Percentiles rank a stretch among this genome's conserved stretches.
phyloP scores from a whole-genome alignment of 129 eudicot genomes.

The Arctium lappa region DNA sequence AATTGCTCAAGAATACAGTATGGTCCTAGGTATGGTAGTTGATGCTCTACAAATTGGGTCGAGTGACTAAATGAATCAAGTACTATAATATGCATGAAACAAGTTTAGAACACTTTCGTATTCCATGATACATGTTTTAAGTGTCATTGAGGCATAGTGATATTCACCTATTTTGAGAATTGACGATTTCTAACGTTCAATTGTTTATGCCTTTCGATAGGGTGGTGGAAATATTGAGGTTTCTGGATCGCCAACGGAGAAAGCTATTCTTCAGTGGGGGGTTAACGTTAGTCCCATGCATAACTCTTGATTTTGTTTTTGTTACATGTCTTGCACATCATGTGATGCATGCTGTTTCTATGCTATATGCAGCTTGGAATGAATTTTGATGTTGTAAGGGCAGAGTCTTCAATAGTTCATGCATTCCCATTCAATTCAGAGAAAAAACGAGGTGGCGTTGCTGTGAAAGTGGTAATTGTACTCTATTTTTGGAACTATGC shows the following conservation, averaged over 20 bases:
- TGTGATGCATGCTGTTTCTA: constrained; percentile 9
- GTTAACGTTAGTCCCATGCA: constrained; percentile 38
- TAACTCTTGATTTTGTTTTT: background rate
- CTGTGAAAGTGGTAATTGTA: constrained; percentile 65
- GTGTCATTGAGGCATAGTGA: background rate
- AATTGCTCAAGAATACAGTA: background rate
- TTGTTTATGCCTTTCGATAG: constrained; percentile 35
- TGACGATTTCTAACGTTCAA: background rate
- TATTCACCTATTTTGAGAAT: background rate
- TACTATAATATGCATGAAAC: background rate
- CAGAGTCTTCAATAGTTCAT: constrained; percentile 69
- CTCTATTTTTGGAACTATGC: background rate
- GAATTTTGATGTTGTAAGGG: constrained; percentile 70
- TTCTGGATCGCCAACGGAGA: constrained; percentile 98
- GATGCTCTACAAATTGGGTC: background rate
- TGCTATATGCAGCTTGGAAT: constrained; percentile 71
- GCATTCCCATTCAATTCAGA: constrained; percentile 98
- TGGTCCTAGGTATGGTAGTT: background rate
- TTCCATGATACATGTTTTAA: background rate
- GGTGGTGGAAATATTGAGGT: constrained; percentile 69
- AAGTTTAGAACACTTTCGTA: background rate
- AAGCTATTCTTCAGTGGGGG: constrained; percentile 96
- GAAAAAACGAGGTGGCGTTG: constrained; percentile 98
- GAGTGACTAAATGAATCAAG: background rate
- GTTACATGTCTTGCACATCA: constrained; percentile 4